These are phyloP conservation scores for Iberis pinnata DNA, from an alignment of 345 rosid genomes.

Conservation along the genomic window DNA sequence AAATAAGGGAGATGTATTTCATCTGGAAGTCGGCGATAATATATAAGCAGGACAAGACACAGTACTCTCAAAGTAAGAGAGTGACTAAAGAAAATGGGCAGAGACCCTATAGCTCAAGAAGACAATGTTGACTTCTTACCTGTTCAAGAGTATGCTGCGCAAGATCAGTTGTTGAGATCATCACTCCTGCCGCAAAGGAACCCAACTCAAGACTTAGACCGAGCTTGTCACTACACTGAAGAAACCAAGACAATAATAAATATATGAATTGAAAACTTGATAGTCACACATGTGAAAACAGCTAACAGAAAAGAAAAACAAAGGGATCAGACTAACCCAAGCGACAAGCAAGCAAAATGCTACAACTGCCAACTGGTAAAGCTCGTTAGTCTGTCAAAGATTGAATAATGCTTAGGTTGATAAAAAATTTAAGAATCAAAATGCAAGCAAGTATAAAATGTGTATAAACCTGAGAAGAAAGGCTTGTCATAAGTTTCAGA, in stretches of 20 bases:
- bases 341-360: conserved; percentile 81
- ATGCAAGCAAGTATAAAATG: conserved; percentile 4
- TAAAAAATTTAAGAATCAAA: background rate
- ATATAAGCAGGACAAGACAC: background rate
- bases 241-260: conserved; percentile 17
- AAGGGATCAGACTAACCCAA: conserved; percentile 52
- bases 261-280: conserved; percentile 4
- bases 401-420: background rate
- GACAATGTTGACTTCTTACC: conserved; percentile 37
- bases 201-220: conserved; percentile 97
- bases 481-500: conserved; percentile 78
- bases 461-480: conserved; percentile 59
- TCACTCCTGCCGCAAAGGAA: conserved; percentile 97
- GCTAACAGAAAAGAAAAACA: conserved; percentile 24
- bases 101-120: conserved; percentile 1
- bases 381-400: conserved; percentile 54
- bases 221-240: conserved; percentile 97
- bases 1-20: conserved; percentile 3
- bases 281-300: conserved; percentile 4
- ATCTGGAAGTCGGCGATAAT: background rate
- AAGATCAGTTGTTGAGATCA: conserved; percentile 97
- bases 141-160: conserved; percentile 93
- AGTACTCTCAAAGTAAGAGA: background rate
- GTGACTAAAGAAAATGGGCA: conserved; percentile 9
- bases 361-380: conserved; percentile 67